Base-by-base conservation (phyloP, 1,284 basidiomycete species). In the Melampsora occidentalis region DNA sequence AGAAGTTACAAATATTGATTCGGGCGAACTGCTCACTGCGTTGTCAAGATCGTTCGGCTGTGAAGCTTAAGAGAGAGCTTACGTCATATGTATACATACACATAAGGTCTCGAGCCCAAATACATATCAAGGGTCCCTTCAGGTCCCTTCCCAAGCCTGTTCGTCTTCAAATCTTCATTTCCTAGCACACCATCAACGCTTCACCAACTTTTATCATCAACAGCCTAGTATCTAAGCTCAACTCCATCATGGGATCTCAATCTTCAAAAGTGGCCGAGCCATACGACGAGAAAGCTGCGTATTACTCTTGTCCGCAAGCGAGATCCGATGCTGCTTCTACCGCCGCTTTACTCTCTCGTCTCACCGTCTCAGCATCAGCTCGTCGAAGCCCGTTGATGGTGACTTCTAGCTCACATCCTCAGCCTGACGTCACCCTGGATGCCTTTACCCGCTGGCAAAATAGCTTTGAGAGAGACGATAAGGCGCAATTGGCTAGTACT, bases 401-500 rank as follows among this genome's bases (percentile, higher is more conserved):
- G 61, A 18, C 48, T 28, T 22, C 67, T 18, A 16, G 67, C 20
- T 16, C 67, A 53, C 48, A 16, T 12, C 20, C 22, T 6, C 63
- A 75, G 51, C 57, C 65, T 46, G 66, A 46, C 9, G 14, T 46
- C 12, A 46, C 42, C 42, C 42, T 46, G 42, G 42, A 46, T 16
- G 14, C 42, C 42, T 46, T 46, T 16, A 46, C 42, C 14, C 42
- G 42, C 42, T 46, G 42, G 42, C 66, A 79, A 31, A 71, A 77
- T 25, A 65, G 71, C 1, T 80, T 81, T 69, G 77, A 78, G 5
- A 65, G 71, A 2, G 72, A 83, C 71, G 87, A 90, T 18, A 91
- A 91, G 82, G 85, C 89, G 12, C 86, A 88, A 80, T 88, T 97
- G 48, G 90, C 93, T 7, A 89, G 92, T 78, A 90, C 92, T 20